A percentile compares a stretch with the other conserved stretches of the same genome.
Evolutionary conservation across 164 flowering plant species (phyloP).

Genomic region (Aristolochia californica): DNA sequence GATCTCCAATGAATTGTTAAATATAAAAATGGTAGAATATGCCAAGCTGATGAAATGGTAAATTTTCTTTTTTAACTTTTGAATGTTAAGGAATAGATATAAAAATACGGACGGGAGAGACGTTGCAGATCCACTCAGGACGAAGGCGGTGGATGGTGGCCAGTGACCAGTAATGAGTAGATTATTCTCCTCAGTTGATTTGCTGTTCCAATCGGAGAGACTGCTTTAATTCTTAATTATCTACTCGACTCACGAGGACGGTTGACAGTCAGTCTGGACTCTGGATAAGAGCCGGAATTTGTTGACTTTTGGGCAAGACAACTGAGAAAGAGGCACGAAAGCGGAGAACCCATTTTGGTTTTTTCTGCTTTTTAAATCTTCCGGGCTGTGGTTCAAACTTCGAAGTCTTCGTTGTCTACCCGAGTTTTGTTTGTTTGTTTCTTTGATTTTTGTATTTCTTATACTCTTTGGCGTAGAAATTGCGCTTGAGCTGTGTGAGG

Average conservation of each 20-base stretch:
- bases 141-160: no score
- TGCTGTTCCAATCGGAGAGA: neutral
- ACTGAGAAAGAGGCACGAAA: no score
- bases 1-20: no score
- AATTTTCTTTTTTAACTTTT: no score
- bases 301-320: slow-evolving; percentile 1
- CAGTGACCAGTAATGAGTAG: no score
- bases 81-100: no score
- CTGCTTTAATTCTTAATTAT: neutral
- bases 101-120: no score
- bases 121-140: no score
- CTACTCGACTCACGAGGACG: neutral
- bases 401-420: neutral
- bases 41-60: no score
- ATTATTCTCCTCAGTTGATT: neutral
- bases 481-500: slow-evolving; percentile 2
- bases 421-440: neutral
- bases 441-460: neutral
- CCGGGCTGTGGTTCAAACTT: neutral
- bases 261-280: neutral
- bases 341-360: neutral
- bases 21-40: no score
- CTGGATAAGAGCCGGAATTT: slow-evolving; percentile 2
- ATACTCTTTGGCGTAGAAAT: neutral
- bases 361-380: neutral